Percentiles rank a stretch among this genome's conserved stretches.
Conservation (phyloP, 2,329 filamentous ascomycete species). For the Fusarium nodosum region DNA sequence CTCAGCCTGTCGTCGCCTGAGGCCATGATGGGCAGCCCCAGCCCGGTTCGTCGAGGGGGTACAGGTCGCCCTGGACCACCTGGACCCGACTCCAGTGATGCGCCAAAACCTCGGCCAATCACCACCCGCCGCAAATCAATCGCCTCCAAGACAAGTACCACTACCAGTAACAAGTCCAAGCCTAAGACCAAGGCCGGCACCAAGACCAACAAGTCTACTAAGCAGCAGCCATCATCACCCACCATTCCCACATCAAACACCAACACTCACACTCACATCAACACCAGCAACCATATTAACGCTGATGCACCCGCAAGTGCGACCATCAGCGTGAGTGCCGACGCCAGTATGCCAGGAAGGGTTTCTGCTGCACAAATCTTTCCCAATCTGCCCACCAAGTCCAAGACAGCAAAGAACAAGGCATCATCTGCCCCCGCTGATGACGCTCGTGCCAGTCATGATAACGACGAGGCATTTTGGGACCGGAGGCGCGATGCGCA, state of each 20-base stretch:
- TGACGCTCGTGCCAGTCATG: slow-evolving; percentile 51
- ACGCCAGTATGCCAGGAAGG: slow-evolving; percentile 59
- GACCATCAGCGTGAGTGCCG: slow-evolving; percentile 47
- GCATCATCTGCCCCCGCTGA: slow-evolving; percentile 49
- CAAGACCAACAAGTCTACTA: slow-evolving; percentile 50
- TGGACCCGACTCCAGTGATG: slow-evolving; percentile 53
- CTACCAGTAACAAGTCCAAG: slow-evolving; percentile 50
- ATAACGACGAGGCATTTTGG: slow-evolving; percentile 54
- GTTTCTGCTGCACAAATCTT: slow-evolving; percentile 53
- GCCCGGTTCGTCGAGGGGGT: slow-evolving; percentile 50
- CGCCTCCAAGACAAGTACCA: slow-evolving; percentile 54
- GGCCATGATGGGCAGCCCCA: slow-evolving; percentile 49
- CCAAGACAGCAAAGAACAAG: slow-evolving; percentile 51
- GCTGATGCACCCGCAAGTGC: slow-evolving; percentile 46
- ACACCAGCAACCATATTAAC: slow-evolving; percentile 18
- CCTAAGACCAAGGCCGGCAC: slow-evolving; percentile 43
- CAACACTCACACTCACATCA: slow-evolving; percentile 18
- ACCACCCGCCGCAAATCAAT: slow-evolving; percentile 57
- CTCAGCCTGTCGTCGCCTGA: slow-evolving; percentile 59
- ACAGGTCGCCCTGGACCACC: slow-evolving; percentile 42
- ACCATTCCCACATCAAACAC: slow-evolving; percentile 38
- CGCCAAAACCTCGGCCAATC: slow-evolving; percentile 58
- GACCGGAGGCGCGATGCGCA: slow-evolving; percentile 56
- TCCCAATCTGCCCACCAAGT: slow-evolving; percentile 52
- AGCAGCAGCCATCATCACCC: slow-evolving; percentile 53